Evolutionary conservation across 257 asterid genomes (phyloP).

Genomic region (Salvia rosmarinus): DNA sequence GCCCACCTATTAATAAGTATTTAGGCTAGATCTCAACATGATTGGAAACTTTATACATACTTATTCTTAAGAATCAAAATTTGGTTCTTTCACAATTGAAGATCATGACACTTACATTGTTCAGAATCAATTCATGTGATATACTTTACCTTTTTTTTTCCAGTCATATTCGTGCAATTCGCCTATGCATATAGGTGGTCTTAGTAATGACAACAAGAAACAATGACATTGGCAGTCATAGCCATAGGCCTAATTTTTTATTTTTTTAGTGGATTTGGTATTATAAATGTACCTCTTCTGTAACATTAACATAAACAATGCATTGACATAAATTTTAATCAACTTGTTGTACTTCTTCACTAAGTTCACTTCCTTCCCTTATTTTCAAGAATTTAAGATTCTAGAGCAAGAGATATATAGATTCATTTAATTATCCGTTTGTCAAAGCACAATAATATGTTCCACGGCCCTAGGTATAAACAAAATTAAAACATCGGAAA

Average conservation of each 20-base stretch:
- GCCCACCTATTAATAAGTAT: neutral
- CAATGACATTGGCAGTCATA: neutral
- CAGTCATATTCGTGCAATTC: neutral
- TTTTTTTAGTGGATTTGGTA: neutral
- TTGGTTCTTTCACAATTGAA: slow-evolving; percentile 10
- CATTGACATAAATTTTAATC: neutral
- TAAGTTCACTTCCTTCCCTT: neutral
- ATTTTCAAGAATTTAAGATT: slow-evolving; percentile 1
- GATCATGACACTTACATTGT: neutral
- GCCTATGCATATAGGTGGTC: slow-evolving; percentile 1
- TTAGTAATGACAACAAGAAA: neutral
- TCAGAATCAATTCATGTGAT: neutral
- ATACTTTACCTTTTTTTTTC: neutral
- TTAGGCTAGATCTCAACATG: neutral
- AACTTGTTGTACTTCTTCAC: neutral
- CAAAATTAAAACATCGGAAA: neutral
- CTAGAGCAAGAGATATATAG: neutral
- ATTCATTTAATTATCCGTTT: neutral
- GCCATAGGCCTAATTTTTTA: neutral
- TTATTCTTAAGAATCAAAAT: slow-evolving; percentile 2
- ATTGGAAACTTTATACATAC: neutral
- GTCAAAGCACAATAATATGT: slow-evolving; percentile 7
- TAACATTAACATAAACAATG: neutral
- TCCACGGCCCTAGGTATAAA: neutral
- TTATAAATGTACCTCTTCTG: neutral